Evolutionary conservation across 1,284 basidiomycete genomes (phyloP), one percentile per base, ranked within the genome.

Genomic region (Amylostereum chailletii): DNA sequence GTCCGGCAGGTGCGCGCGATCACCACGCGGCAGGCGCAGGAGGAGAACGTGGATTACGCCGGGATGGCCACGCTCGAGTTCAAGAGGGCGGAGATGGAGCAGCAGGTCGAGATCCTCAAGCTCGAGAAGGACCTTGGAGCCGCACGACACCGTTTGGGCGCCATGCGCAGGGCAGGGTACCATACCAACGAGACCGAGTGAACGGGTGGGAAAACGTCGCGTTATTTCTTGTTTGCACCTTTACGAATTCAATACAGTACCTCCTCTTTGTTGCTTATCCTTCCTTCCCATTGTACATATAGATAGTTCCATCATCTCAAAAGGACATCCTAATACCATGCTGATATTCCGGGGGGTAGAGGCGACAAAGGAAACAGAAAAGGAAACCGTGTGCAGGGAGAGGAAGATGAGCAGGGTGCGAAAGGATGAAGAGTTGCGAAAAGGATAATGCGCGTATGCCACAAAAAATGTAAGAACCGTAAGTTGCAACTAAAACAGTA

Each of bases 1-100:
- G 96, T 99, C 51, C 82, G 83, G 61, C 95, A 98, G 67, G 95
- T 99, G 70, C 97, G 96, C 72, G 85, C 92, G 6, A 86, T 99
- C 57, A 89, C 92, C 41, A 89, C 92, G 43, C 84, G 83, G 65
- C 86, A 93, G 67, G 69, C 62, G 37, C 79, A 86, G 58, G 86
- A 91, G 49, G 93, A 93, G 55, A 77, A 83, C 11, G 77, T 88
- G 26, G 92, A 98, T 68, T 98, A 94, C 71, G 86, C 88, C 67
- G 82, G 82, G 53, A 94, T 98, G 92, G 88, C 92, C 3, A 81
- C 76, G 43, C 77, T 98, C 64, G 95, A 99, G 70, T 98, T 97
- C 82, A 99, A 99, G 79, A 89, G 83, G 60, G 76, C 83, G 46
- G 94, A 97, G 77, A 98, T 99, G 94, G 95, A 99, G 71, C 93